Evolutionary conservation across 2,329 filamentous ascomycete species (phyloP).

Genomic region (Fusarium abutilonis): DNA sequence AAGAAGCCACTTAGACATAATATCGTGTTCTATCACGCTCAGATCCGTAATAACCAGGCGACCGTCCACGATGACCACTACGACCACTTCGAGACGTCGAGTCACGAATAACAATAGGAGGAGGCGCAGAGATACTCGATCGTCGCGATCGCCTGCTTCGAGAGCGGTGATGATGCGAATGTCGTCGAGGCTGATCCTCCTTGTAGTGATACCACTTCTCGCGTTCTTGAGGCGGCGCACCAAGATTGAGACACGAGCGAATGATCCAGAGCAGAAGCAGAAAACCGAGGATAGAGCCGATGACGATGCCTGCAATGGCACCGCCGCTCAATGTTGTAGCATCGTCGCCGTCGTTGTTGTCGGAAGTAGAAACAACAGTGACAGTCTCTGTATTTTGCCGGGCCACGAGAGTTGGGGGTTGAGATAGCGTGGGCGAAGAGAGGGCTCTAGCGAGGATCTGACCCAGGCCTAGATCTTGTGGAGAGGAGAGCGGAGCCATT

Average conservation of each 20-base stretch:
- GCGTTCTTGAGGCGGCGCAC: conserved; percentile 49
- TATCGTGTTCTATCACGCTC: conserved; percentile 31
- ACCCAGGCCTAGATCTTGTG: conserved; percentile 26
- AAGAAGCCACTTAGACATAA: conserved; percentile 17
- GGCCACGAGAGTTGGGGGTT: conserved; percentile 25
- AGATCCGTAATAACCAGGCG: conserved; percentile 30
- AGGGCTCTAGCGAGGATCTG: conserved; percentile 26
- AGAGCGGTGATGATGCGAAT: conserved; percentile 36
- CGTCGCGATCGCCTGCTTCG: conserved; percentile 37
- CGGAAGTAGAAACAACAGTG: conserved; percentile 43
- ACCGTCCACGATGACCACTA: conserved; percentile 28
- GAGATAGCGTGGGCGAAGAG: conserved; percentile 26
- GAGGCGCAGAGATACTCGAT: conserved; percentile 41
- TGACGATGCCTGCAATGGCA: conserved; percentile 51
- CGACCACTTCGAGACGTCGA: conserved; percentile 38
- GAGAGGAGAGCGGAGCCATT: conserved; percentile 34
- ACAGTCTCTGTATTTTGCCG: conserved; percentile 45
- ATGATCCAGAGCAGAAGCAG: conserved; percentile 60
- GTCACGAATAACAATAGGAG: conserved; percentile 37
- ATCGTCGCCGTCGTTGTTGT: conserved; percentile 26
- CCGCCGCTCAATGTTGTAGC: conserved; percentile 53
- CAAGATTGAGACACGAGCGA: conserved; percentile 56
- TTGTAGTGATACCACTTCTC: conserved; percentile 50
- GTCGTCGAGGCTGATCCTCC: conserved; percentile 35
- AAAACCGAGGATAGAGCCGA: conserved; percentile 20